Evolutionary conservation across 495 filamentous ascomycete species (phyloP).

Genomic region (Aspergillus coremiiformis): DNA sequence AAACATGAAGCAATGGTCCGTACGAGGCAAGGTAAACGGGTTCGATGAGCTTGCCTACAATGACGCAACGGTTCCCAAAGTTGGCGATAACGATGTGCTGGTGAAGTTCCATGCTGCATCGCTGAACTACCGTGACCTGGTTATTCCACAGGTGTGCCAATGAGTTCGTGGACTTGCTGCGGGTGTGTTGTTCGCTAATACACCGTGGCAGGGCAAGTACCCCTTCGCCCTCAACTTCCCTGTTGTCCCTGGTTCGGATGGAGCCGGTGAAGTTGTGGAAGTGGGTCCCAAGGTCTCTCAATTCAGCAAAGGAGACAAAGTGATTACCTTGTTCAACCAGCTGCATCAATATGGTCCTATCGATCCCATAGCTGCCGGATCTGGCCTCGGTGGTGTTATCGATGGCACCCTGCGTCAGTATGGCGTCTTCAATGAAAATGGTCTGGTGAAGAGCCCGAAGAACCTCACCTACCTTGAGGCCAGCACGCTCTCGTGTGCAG

Average conservation of each 20-base stretch:
- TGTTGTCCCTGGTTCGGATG: slow-evolving; percentile 69
- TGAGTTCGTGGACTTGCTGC: background rate
- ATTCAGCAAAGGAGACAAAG: slow-evolving; percentile 65
- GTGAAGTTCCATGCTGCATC: slow-evolving; percentile 69
- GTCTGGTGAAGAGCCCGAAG: slow-evolving; percentile 56
- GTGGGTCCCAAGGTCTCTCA: slow-evolving; percentile 59
- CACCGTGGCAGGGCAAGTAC: slow-evolving; percentile 50
- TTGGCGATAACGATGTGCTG: slow-evolving; percentile 66
- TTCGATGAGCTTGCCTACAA: slow-evolving; percentile 55
- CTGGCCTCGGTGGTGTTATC: slow-evolving; percentile 62
- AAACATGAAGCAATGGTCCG: slow-evolving; percentile 59
- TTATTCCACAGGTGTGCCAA: slow-evolving; percentile 55
- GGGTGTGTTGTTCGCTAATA: background rate
- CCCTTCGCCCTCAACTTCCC: slow-evolving; percentile 52
- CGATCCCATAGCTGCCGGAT: slow-evolving; percentile 29
- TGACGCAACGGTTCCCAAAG: slow-evolving; percentile 48
- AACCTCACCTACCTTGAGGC: slow-evolving; percentile 58
- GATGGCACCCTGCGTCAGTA: slow-evolving; percentile 70
- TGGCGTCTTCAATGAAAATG: slow-evolving; percentile 60
- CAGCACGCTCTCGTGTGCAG: slow-evolving; percentile 65
- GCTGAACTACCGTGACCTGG: slow-evolving; percentile 76
- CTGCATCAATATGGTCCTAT: slow-evolving; percentile 57
- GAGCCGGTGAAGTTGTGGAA: slow-evolving; percentile 63
- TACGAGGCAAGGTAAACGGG: slow-evolving; percentile 46
- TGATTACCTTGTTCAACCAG: slow-evolving; percentile 75